phyloP scores from a whole-genome alignment of 1,284 basidiomycete species.

The Marasmius tenuissimus region DNA sequence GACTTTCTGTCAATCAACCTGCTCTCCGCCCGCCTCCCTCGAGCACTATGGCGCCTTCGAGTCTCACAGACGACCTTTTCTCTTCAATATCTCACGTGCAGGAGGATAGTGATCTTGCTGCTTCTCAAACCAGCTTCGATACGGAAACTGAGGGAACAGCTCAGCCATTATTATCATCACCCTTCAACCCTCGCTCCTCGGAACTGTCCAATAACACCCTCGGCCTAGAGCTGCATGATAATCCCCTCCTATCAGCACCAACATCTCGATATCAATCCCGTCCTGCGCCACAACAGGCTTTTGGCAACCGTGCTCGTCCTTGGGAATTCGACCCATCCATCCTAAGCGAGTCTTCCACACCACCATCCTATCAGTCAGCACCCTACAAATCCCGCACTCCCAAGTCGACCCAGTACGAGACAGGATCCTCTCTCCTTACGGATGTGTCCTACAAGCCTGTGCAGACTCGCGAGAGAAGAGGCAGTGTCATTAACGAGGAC shows the following conservation, averaged over 20 bases:
- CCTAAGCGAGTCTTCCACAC: constrained; percentile 39
- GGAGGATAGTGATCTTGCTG: not conserved
- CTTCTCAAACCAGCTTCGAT: not conserved
- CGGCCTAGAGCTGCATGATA: constrained; percentile 19
- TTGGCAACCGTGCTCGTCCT: not conserved
- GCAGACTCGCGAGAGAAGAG: constrained; percentile 37
- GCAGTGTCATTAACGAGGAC: constrained; percentile 57
- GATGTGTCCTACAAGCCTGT: constrained; percentile 14
- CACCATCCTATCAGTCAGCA: constrained; percentile 52
- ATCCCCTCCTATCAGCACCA: constrained; percentile 16
- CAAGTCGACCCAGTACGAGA: not conserved
- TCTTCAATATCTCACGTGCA: constrained; percentile 6
- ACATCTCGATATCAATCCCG: constrained; percentile 13
- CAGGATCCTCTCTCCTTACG: constrained; percentile 1
- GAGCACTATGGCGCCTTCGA: not conserved
- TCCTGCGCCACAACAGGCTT: not conserved
- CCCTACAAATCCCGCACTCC: constrained; percentile 25
- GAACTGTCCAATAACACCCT: constrained; percentile 20
- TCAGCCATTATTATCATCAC: constrained; percentile 3
- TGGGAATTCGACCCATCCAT: not conserved
- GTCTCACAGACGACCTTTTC: constrained; percentile 10
- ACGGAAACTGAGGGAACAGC: not conserved
- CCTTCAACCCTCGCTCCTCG: constrained; percentile 16
- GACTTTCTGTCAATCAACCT: not conserved
- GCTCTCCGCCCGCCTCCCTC: not conserved